Percentiles rank a stretch among this genome's conserved stretches.
Conservation (phyloP, 75 land plant species). For the Ceratopteris richardii region DNA sequence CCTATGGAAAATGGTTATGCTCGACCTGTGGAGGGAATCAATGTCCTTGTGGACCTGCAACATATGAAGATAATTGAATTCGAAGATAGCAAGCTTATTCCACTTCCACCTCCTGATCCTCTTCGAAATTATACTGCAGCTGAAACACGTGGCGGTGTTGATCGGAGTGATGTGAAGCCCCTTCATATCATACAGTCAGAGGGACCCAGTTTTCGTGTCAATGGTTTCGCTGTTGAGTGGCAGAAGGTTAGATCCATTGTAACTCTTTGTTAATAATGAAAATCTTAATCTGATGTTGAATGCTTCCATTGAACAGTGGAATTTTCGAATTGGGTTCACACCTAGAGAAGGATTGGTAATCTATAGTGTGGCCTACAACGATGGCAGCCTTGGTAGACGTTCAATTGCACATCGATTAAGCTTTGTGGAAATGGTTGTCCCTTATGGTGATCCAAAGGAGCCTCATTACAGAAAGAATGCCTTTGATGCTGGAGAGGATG, state of each 20-base stretch:
- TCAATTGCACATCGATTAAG: constrained; percentile 88
- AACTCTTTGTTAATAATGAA: too few species aligned
- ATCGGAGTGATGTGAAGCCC: constrained; percentile 91
- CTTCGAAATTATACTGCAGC: constrained; percentile 92
- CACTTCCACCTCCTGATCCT: constrained; percentile 98
- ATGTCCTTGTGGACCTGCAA: constrained; percentile 87
- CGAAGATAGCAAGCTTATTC: constrained; percentile 83
- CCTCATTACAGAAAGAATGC: constrained; percentile 99
- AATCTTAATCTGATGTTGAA: too few species aligned
- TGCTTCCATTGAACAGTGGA: constrained; percentile 59
- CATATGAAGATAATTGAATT: constrained; percentile 83
- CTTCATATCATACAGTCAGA: constrained; percentile 85
- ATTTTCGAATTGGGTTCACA: constrained; percentile 93
- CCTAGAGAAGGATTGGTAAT: constrained; percentile 95
- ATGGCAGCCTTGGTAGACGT: constrained; percentile 94
- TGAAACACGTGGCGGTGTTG: constrained; percentile 85
- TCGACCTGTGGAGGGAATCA: constrained; percentile 93
- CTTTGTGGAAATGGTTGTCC: constrained; percentile 99
- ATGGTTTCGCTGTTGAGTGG: constrained; percentile 87
- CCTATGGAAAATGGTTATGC: constrained; percentile 99
- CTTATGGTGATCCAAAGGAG: constrained; percentile 96
- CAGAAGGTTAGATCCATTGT: constrained; percentile 60
- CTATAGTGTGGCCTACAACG: constrained; percentile 83
- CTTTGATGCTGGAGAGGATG: constrained; percentile 99
- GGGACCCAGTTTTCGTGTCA: constrained; percentile 94